Percentiles rank a stretch among this genome's conserved stretches.
phyloP scores from a whole-genome alignment of 1,139 yeast species.

The Kazachstania sp. region DNA sequence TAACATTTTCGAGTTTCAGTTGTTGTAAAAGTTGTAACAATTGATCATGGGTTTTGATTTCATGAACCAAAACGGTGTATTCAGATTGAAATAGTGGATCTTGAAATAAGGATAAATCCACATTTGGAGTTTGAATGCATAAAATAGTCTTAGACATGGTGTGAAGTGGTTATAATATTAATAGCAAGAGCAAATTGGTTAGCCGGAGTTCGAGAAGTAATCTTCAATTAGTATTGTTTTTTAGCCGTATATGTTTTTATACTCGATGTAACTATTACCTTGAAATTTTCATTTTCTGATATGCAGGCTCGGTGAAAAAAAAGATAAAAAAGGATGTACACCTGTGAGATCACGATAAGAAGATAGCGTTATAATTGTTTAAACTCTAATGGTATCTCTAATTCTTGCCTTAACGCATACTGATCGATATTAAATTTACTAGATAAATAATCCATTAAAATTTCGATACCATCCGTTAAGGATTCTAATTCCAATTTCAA shows the following conservation, averaged over 20 bases:
- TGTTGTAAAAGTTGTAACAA: constrained; percentile 15
- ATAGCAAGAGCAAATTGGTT: too few relatives aligned
- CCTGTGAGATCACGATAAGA: background rate
- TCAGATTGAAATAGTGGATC: background rate
- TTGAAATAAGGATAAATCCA: constrained; percentile 8
- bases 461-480: constrained; percentile 25
- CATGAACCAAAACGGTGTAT: constrained; percentile 2
- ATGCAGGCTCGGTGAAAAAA: background rate
- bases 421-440: constrained; percentile 14
- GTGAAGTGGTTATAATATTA: background rate
- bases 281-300: background rate
- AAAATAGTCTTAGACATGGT: background rate
- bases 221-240: background rate
- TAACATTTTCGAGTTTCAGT: constrained; percentile 9
- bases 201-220: too few relatives aligned
- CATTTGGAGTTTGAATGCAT: constrained; percentile 1
- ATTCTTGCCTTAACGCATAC: constrained; percentile 17
- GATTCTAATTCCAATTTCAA: constrained; percentile 9
- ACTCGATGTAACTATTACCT: background rate
- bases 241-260: background rate
- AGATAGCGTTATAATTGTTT: background rate
- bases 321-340: background rate
- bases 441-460: constrained; percentile 17
- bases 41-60: constrained; percentile 12
- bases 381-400: constrained; percentile 17